These are phyloP conservation scores for Mollisia scopiformis DNA, from an alignment of 2,329 filamentous ascomycete genomes.

Conservation along the genomic window DNA sequence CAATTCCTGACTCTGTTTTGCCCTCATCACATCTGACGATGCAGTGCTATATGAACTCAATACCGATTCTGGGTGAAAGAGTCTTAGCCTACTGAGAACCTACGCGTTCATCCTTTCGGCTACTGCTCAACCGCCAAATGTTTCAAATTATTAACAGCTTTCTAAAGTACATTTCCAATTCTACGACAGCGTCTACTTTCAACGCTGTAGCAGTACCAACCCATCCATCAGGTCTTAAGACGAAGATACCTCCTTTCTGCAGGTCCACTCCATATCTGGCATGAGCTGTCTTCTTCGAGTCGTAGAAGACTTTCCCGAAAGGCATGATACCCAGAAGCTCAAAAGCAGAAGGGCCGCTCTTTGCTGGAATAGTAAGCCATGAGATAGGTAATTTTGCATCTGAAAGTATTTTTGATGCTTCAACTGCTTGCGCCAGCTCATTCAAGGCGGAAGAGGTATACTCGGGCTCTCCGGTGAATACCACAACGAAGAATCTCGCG, in stretches of 20 bases:
- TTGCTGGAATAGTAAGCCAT: constrained; percentile 47
- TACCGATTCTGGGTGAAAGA: no score
- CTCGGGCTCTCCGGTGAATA: constrained; percentile 43
- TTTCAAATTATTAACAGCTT: neutral
- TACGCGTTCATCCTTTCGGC: no score
- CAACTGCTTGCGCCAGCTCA: constrained; percentile 18
- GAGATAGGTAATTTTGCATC: constrained; percentile 50
- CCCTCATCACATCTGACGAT: no score
- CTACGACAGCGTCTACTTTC: constrained; percentile 40
- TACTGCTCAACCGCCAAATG: no score
- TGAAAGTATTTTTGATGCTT: constrained; percentile 28
- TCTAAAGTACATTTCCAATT: constrained; percentile 54
- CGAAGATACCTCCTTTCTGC: constrained; percentile 46
- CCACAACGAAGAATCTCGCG: constrained; percentile 44
- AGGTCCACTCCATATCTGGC: constrained; percentile 40
- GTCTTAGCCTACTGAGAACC: no score
- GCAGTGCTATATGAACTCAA: no score
- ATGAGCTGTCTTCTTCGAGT: constrained; percentile 55
- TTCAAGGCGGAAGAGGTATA: constrained; percentile 25
- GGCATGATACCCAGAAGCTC: constrained; percentile 48
- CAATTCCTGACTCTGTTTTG: no score
- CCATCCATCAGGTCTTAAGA: constrained; percentile 59
- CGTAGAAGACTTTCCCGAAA: constrained; percentile 56
- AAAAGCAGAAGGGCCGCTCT: constrained; percentile 45
- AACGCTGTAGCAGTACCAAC: constrained; percentile 45